phyloP scores from a whole-genome alignment of 768 basidiomycete genomes.

The Leccinum disarticulatum region DNA sequence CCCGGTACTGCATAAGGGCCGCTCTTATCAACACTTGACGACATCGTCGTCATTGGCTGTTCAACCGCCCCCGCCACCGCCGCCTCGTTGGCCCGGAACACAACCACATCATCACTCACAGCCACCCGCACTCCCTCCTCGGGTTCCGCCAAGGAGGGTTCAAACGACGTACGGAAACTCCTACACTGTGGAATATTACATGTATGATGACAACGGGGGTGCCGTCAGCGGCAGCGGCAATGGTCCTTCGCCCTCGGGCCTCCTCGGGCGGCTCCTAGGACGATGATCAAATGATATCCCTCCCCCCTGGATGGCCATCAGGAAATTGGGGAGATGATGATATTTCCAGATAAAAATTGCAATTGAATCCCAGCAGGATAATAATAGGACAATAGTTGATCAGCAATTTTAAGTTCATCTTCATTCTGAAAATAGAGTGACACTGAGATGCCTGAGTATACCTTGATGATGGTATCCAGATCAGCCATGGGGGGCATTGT shows the following conservation, averaged over 20 bases:
- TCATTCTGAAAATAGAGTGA: too few relatives aligned
- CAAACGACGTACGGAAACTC: conserved; percentile 20
- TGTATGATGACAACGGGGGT: background rate
- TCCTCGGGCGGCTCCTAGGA: conserved; percentile 26
- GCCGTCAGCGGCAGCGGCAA: background rate
- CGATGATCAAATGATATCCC: conserved; percentile 13
- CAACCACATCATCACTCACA: background rate
- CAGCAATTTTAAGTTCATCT: too few relatives aligned
- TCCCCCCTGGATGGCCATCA: background rate
- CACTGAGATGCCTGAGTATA: too few relatives aligned
- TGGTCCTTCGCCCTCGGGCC: conserved; percentile 10
- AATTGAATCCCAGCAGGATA: too few relatives aligned
- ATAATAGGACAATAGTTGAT: too few relatives aligned
- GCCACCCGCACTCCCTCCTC: conserved; percentile 6
- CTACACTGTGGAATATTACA: background rate
- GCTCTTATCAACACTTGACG: conserved; percentile 12
- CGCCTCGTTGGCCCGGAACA: background rate
- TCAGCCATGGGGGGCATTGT: too few relatives aligned
- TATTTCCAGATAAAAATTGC: too few relatives aligned
- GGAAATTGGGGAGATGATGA: too few relatives aligned
- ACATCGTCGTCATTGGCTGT: conserved; percentile 27
- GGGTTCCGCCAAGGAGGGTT: conserved; percentile 1
- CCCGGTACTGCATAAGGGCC: conserved; percentile 16
- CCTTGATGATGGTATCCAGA: too few relatives aligned
- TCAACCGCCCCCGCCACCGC: conserved; percentile 28